A percentile compares a stretch with the other conserved stretches of the same genome.
Evolutionary conservation across 352 stramenopile genomes (phyloP).

Genomic region (Phytopythium mirpurense): DNA sequence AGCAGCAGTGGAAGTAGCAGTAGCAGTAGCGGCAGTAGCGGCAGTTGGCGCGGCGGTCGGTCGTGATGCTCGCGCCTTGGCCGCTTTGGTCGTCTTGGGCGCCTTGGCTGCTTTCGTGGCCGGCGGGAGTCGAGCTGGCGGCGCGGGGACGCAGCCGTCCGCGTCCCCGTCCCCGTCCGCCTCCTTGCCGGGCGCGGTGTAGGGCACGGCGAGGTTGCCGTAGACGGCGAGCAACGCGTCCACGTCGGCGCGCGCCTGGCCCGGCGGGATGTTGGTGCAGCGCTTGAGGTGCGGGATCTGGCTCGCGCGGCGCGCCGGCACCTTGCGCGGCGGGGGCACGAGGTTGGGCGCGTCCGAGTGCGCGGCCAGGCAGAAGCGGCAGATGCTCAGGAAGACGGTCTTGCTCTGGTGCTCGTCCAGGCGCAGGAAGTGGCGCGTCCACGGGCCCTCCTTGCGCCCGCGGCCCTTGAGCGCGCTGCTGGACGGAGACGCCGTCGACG

Average conservation of each 20-base stretch:
- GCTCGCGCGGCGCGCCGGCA: neutral
- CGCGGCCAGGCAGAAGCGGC: conserved; percentile 1
- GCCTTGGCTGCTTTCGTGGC: too few species aligned
- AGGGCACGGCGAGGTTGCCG: neutral
- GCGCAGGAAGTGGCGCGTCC: neutral
- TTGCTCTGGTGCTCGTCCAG: conserved; percentile 6
- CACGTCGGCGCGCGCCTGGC: neutral
- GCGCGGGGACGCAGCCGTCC: too few species aligned
- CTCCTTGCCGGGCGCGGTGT: neutral
- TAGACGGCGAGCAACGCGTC: conserved; percentile 1
- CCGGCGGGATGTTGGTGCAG: neutral
- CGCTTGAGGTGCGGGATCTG: conserved; percentile 5
- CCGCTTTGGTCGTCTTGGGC: too few species aligned
- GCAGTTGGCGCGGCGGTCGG: too few species aligned
- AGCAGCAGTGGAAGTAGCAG: too few species aligned
- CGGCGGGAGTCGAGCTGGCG: too few species aligned
- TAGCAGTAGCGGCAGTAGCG: neutral
- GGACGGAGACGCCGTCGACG: neutral
- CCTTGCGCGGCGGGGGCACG: neutral
- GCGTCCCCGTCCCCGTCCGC: too few species aligned
- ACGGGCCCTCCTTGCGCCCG: conserved; percentile 2
- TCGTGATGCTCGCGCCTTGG: too few species aligned
- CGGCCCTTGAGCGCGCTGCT: conserved; percentile 1
- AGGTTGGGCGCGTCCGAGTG: neutral
- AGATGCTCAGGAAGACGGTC: conserved; percentile 1